Conservation (phyloP, 2,329 filamentous ascomycete species). For the Hymenoscyphus fraxineus region DNA sequence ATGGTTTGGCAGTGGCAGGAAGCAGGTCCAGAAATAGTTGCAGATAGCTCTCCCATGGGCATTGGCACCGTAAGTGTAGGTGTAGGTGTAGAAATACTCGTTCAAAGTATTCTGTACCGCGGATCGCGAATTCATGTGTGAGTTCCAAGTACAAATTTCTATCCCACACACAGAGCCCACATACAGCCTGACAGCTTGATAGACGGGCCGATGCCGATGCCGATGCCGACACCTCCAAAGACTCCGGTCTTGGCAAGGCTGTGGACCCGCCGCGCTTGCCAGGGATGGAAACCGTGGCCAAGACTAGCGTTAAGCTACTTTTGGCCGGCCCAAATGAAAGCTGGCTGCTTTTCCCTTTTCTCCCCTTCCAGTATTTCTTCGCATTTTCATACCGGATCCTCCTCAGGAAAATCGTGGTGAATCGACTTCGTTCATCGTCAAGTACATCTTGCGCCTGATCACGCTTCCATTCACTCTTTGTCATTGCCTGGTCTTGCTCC, state of each 20-base stretch:
- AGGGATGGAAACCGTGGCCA: constrained; percentile 2
- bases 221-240: too few species aligned
- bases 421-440: not conserved
- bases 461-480: not conserved
- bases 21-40: not conserved
- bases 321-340: not conserved
- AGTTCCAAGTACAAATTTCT: too few species aligned
- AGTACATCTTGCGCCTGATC: not conserved
- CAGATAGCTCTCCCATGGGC: not conserved
- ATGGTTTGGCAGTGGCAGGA: not conserved
- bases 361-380: not conserved
- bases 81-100: too few species aligned
- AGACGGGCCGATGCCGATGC: too few species aligned
- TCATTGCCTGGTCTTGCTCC: not conserved
- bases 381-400: not conserved
- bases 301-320: constrained; percentile 3
- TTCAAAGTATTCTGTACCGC: too few species aligned
- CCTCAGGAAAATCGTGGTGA: not conserved
- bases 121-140: too few species aligned
- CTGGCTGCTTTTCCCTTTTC: not conserved
- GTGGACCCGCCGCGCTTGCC: not conserved
- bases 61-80: not conserved
- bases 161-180: too few species aligned
- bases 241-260: not conserved
- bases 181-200: not conserved